Base-by-base conservation (phyloP, 257 asterid genomes). In the Nyctanthes arbortristis region DNA sequence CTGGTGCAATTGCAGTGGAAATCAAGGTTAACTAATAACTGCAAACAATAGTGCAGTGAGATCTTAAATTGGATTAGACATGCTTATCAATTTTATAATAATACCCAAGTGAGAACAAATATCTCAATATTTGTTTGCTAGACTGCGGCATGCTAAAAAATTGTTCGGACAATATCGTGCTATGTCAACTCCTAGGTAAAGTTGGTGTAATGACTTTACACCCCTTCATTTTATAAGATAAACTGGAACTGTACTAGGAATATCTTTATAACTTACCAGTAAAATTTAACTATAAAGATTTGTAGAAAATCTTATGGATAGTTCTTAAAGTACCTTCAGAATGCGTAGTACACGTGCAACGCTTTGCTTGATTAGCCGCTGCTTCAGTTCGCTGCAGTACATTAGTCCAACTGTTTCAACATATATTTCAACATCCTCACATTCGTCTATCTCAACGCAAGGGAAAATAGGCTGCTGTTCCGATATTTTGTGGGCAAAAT, bases 331-430 rank as follows among this genome's bases (percentile, higher is more conserved):
- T 84, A 93, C 99, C 97, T 91, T 91, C 61, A 93, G 88, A 72
- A 93, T 85, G 4, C 96, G 88, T 7, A 93, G 81, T 59, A 93
- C 96, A 5, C 96, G 96, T 4, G 92, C 54, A 72, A 91, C 95
- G 35, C 87, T 89, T 77, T 89, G 99, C 82, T 91, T 89, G 81
- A 91, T 91, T 75, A 93, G 66, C 78, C 96, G 90, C 65, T 84
- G 99, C 87, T 84, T 91, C 82, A 87, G 69, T 52, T 91, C 97
- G 73, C 77, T 86, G 79, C 97, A 82, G 65, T 93, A 93, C 97
- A 93, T 91, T 28, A 93, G 78, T n/a, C 99, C 99, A 36, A 93
- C 84, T 6, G 97, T 93, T 65, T 93, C 99, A 68, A 91, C 96
- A 73, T 80, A 89, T 28, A 87, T 85, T 87, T 93, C 99, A 57